A percentile compares a stretch with the other conserved stretches of the same genome.
Evolutionary conservation across 1,139 yeast species (phyloP).

Genomic region (Scheffersomyces cryptocercus): DNA sequence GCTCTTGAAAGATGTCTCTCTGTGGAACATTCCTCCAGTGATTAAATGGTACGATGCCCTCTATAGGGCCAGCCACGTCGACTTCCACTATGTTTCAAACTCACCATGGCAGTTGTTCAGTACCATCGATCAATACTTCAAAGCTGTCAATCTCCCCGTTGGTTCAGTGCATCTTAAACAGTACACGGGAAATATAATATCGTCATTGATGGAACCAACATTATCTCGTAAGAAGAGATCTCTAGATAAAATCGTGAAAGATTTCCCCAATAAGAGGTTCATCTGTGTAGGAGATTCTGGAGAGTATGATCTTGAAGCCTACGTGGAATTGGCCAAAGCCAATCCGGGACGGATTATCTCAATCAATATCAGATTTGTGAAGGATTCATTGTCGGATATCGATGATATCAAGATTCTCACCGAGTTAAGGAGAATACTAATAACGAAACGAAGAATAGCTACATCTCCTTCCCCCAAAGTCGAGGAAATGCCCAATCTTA

Average conservation of each 20-base stretch:
- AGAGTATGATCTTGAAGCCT: slow-evolving; percentile 92
- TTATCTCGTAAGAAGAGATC: slow-evolving; percentile 75
- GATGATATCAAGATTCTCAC: slow-evolving; percentile 44
- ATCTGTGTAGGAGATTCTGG: slow-evolving; percentile 94
- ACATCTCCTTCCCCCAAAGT: slow-evolving; percentile 6
- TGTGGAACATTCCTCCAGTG: slow-evolving; percentile 74
- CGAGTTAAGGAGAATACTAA: slow-evolving; percentile 29
- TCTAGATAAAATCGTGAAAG: slow-evolving; percentile 62
- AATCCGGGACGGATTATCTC: slow-evolving; percentile 68
- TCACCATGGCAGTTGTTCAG: slow-evolving; percentile 90
- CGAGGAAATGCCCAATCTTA: slow-evolving; percentile 27
- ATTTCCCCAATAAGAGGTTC: slow-evolving; percentile 77
- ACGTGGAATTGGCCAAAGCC: slow-evolving; percentile 62
- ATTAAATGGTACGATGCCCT: slow-evolving; percentile 64
- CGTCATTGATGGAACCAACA: slow-evolving; percentile 84
- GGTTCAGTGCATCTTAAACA: slow-evolving; percentile 86
- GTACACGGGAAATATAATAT: slow-evolving; percentile 76
- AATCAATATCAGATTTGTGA: slow-evolving; percentile 80
- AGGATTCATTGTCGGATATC: slow-evolving; percentile 60
- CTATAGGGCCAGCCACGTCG: slow-evolving; percentile 38
- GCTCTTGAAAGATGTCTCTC: slow-evolving; percentile 61
- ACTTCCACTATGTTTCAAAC: slow-evolving; percentile 90
- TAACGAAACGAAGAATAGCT: slow-evolving; percentile 12
- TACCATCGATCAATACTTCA: slow-evolving; percentile 61
- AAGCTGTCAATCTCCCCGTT: slow-evolving; percentile 58